Conservation (phyloP, 2,329 filamentous ascomycete genomes). For the Aureobasidium sp. region DNA sequence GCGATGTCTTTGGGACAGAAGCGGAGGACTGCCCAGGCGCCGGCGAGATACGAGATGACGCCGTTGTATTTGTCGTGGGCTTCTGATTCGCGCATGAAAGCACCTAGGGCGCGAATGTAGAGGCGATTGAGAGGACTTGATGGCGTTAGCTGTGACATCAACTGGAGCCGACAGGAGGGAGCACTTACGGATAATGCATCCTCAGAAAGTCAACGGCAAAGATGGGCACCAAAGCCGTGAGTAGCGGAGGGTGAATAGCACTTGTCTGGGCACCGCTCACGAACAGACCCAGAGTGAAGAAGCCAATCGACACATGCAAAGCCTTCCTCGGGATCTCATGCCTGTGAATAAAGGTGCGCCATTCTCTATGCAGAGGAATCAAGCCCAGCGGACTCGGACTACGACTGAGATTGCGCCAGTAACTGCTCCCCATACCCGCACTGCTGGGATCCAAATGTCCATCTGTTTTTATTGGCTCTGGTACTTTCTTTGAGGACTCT, state of each 20-base stretch:
- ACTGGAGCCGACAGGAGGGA: not conserved
- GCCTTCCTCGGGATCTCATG: conserved; percentile 94
- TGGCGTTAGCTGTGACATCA: not conserved
- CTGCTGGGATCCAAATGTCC: conserved; percentile 63
- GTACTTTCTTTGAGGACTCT: conserved; percentile 28
- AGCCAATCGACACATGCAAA: conserved; percentile 93
- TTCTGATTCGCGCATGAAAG: conserved; percentile 95
- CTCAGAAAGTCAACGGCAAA: conserved; percentile 74
- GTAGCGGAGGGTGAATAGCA: conserved; percentile 75
- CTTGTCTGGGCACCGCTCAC: conserved; percentile 67
- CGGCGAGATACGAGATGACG: conserved; percentile 92
- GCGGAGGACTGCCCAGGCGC: conserved; percentile 76
- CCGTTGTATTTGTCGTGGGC: conserved; percentile 84
- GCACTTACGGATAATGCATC: conserved; percentile 58
- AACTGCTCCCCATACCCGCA: conserved; percentile 63
- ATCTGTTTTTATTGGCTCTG: conserved; percentile 35
- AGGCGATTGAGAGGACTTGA: conserved; percentile 63
- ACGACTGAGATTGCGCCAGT: conserved; percentile 81
- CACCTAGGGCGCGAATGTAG: conserved; percentile 78
- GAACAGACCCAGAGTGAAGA: conserved; percentile 84
- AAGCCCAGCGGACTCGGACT: conserved; percentile 88
- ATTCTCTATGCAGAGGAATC: conserved; percentile 91
- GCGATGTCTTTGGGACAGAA: conserved; percentile 92
- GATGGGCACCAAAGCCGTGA: conserved; percentile 76
- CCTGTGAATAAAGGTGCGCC: conserved; percentile 79